Percentiles rank a stretch among this genome's conserved stretches.
These are phyloP conservation scores for Vitis labrusca DNA, from an alignment of 164 flowering plant genomes.

Conservation along the genomic window DNA sequence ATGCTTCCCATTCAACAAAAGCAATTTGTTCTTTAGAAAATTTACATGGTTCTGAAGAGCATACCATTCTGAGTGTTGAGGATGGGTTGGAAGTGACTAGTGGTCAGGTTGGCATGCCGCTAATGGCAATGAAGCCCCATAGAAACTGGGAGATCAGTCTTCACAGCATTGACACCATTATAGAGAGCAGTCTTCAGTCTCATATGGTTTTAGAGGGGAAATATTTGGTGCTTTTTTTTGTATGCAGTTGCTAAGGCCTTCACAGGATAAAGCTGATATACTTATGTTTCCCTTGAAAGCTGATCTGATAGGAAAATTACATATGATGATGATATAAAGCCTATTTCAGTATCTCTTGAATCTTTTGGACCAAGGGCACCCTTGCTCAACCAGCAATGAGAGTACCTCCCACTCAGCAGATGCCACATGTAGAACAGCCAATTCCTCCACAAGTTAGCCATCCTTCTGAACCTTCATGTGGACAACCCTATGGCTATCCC, in stretches of 20 bases:
- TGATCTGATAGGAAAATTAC: slow-evolving; percentile 31
- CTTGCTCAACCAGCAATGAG: too few species aligned
- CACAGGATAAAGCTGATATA: slow-evolving; percentile 43
- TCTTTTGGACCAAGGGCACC: slow-evolving; percentile 23
- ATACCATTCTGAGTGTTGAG: slow-evolving; percentile 16
- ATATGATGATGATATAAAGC: slow-evolving; percentile 25
- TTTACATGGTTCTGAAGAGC: slow-evolving; percentile 13
- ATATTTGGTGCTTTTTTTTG: slow-evolving; percentile 49
- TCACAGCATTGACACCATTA: slow-evolving; percentile 39
- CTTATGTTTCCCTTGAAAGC: slow-evolving; percentile 5
- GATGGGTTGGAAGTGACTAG: slow-evolving; percentile 43
- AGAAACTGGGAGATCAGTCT: slow-evolving; percentile 56
- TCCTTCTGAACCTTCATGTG: too few species aligned
- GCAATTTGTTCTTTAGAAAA: slow-evolving; percentile 43
- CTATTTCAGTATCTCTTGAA: slow-evolving; percentile 50
- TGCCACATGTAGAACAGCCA: too few species aligned
- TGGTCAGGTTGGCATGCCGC: slow-evolving; percentile 35
- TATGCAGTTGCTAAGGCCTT: slow-evolving; percentile 51
- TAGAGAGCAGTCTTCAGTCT: slow-evolving; percentile 45
- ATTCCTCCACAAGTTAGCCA: too few species aligned
- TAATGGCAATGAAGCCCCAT: slow-evolving; percentile 54
- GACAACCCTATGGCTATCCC: too few species aligned
- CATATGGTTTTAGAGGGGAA: slow-evolving; percentile 35
- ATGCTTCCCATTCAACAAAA: slow-evolving; percentile 38
- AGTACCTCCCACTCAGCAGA: too few species aligned